Evolutionary conservation across 1,284 basidiomycete genomes (phyloP).

Genomic region (Cryptococcus hybrid): DNA sequence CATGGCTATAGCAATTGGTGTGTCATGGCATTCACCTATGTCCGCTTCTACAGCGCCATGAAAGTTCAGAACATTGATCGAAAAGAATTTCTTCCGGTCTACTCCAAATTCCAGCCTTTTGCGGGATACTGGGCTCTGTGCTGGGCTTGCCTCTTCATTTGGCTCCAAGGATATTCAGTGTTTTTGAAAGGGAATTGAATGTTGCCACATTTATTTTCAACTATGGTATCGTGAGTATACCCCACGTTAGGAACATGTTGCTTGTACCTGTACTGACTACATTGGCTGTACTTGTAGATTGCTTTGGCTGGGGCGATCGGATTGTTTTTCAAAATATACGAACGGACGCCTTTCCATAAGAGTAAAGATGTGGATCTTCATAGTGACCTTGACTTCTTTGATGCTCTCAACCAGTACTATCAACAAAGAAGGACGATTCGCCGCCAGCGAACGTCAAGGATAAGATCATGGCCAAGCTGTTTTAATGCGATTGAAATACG

Average conservation of each 20-base stretch:
- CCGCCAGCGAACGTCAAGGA: constrained; percentile 13
- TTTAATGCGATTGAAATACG: constrained; percentile 4
- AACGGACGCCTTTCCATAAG: constrained; percentile 14
- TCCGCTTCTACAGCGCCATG: constrained; percentile 31
- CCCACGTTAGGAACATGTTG: neutral
- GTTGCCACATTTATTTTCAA: constrained; percentile 4
- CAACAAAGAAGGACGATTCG: constrained; percentile 10
- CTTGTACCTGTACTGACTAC: neutral
- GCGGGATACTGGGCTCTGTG: constrained; percentile 25
- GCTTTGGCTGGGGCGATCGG: constrained; percentile 23
- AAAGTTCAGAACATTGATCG: constrained; percentile 26
- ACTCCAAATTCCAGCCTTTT: constrained; percentile 20
- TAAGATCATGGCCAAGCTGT: constrained; percentile 19
- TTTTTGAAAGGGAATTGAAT: constrained; percentile 17
- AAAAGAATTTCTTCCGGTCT: constrained; percentile 9
- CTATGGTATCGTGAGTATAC: constrained; percentile 15
- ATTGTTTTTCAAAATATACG: constrained; percentile 23
- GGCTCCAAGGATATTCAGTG: constrained; percentile 24
- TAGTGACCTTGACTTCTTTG: constrained; percentile 20
- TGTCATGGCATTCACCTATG: constrained; percentile 31
- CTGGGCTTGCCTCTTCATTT: constrained; percentile 21
- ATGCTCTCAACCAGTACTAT: constrained; percentile 15
- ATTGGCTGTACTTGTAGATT: constrained; percentile 5
- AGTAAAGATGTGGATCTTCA: constrained; percentile 19
- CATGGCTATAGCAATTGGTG: constrained; percentile 2